Evolutionary conservation across 495 filamentous ascomycete species (phyloP), one percentile per base, ranked within the genome.

Genomic region (Xylaria scruposa): DNA sequence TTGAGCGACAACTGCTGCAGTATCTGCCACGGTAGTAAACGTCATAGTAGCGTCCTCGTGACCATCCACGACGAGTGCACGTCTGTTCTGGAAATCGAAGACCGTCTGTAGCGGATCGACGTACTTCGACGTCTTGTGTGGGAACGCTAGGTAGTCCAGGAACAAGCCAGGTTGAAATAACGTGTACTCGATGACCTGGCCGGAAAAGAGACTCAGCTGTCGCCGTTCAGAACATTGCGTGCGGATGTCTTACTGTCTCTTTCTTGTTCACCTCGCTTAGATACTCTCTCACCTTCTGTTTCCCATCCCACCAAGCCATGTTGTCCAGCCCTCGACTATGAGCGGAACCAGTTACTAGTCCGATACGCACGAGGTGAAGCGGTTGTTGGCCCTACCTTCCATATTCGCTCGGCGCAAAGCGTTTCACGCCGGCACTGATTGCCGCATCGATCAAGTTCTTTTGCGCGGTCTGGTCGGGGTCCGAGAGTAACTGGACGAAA

Each of bases 161-260:
- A 90, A 87, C 1, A 87, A 24, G 4, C 88, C 90, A 0, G 85
- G 85, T 47, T 88, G 85, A 72, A 91, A 90, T 3, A 90, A 77
- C 4, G 77, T 82, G 75, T 91, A 91, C 70, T 90, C 86, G 33
- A 91, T 83, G 49, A 88, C 80, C 87, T 88, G 58, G 21, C 64
- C 13, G 7, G 15, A 54, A 46, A 13, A 44, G 38, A 75, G 64
- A 68, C 44, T 65, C 44, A 51, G 71, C 31, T 10, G 49, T 31
- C 6, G 36, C 24, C 26, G 9, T n/a, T 51, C 4, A n/a, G 13
- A 10, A 3, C 13, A 5, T 53, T 7, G 2, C 5, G 13, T 2
- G 21, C 24, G 6, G 21, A 15, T 36, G 15, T 61, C 69, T 74
- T 73, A 86, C 87, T 70, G 84, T 84, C 71, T 78, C 75, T 42